Evolutionary conservation across 2,329 filamentous ascomycete genomes (phyloP), one percentile per base, ranked within the genome.

Genomic region (Colletotrichum phormii): DNA sequence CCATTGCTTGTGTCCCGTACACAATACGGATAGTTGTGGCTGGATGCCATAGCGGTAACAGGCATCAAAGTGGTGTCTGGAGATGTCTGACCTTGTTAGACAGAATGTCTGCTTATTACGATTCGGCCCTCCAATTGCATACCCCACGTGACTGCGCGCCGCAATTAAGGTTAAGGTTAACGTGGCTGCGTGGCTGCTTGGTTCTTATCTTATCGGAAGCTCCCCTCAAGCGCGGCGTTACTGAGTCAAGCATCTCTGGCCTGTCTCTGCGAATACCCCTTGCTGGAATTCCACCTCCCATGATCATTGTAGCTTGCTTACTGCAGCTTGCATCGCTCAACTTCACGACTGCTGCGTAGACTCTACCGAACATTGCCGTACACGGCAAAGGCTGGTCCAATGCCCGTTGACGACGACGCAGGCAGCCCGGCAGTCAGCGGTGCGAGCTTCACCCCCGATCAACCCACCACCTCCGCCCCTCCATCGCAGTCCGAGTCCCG

Each of bases 401-500:
- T 67, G 63, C 53, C 70, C 26, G 71, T 33, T 4, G 42, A 64
- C 22, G 62, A 71, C 35, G 58, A 63, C 31, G 31, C n/a, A 29
- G 65, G 46, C 9, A 73, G 64, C 59, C 42, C 70, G 54, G 53
- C 55, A 49, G 24, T 37, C 8, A 49, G 42, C 33, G 59, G 51
- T 24, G 51, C 11, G 12, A 53, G 42, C 22, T 58, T 62, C 29
- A 15, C 57, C 46, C 29, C 62, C 37, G 59, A 58, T 15, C 62
- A 51, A 26, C 12, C 51, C 33, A 55, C 33, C 4, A n/a, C 37
- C 29, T 29, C 60, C 24, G 64, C 71, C 51, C 61, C 37, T 49
- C 46, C 31, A 54, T 67, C n/a, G 51, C 64, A 51, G 54, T 24
- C 65, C 42, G 61, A 75, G 26, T 66, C 75, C 42, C 78, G 76